phyloP scores from a whole-genome alignment of 306 rosid genomes.

The Citrullus amarus region DNA sequence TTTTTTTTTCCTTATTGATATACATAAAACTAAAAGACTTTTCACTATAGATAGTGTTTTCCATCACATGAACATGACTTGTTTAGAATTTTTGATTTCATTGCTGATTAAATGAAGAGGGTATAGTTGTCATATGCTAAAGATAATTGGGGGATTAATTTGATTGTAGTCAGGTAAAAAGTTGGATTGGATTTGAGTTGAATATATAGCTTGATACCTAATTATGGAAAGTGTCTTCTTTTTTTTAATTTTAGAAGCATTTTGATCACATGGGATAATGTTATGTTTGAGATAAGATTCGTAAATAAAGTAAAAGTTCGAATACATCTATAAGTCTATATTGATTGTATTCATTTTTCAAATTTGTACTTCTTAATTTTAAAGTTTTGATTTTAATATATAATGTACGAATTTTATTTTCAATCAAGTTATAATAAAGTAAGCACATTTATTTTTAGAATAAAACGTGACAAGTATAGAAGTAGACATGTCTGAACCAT shows the following conservation, averaged over 20 bases:
- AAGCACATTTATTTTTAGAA: no score
- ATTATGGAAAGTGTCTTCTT: not conserved
- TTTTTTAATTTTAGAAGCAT: not conserved
- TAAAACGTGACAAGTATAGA: no score
- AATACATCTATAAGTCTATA: not conserved
- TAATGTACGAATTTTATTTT: no score
- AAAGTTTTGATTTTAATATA: not conserved
- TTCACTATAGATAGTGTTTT: no score
- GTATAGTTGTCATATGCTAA: not conserved
- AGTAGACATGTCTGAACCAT: no score
- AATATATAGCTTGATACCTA: not conserved
- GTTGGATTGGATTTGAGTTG: not conserved
- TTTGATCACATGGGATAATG: not conserved
- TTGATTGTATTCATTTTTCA: not conserved
- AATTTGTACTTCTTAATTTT: not conserved
- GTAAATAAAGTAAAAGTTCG: not conserved
- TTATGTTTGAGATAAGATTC: not conserved
- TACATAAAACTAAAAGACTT: no score
- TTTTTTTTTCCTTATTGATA: no score
- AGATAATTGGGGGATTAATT: not conserved
- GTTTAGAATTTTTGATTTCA: not conserved
- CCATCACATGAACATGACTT: no score
- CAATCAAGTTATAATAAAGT: no score
- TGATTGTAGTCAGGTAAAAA: not conserved
- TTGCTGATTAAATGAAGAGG: not conserved